Base-by-base conservation (phyloP, 345 rosid species). In the Barbarea vulgaris region DNA sequence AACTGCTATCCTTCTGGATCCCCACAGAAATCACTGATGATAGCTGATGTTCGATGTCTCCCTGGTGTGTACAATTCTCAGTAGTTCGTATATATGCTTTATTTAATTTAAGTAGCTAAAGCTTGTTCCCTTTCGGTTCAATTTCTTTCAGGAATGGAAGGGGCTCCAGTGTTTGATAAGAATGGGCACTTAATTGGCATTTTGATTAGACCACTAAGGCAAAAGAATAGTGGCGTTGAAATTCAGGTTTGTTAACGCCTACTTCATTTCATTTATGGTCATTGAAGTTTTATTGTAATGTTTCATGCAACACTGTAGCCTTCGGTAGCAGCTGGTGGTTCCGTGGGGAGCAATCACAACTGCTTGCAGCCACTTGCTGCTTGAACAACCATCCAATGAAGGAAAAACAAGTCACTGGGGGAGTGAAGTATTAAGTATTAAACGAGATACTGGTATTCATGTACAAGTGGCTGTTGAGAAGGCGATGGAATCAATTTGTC, bases 261-360 rank as follows among this genome's bases (percentile, higher is more conserved):
- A 21, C 66, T 47, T 34, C 58, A 51, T 79, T 75, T 77, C 60
- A 21, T 51, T 65, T 60, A 53, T 51, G 59, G 59, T 78, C 78
- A n/a, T 72, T 67, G 71, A 78, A 77, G 64, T 80, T 81, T 68
- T 18, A 73, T 37, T 81, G 83, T 83, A 72, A 81, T 82, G 77
- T 83, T 82, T 86, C 80, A 90, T 84, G 77, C 82, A 87, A 84
- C 81, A 84, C 70, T 86, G 81, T 95, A 87, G 97, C 85, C 82
- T 95, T 90, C 83, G 97, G 83, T 90, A 83, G 87, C 97, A 89
- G 99, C 93, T 90, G 82, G 88, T 95, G 96, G 91, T 95, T 83
- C 97, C 97, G 3, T 95, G 97, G 97, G 94, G 86, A 80, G 97
- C 97, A 87, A 85, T 95, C 83, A 86, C 92, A 83, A 77, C 87